Evolutionary conservation across 257 asterid species (phyloP).

Genomic region (Solanum clarkiae): DNA sequence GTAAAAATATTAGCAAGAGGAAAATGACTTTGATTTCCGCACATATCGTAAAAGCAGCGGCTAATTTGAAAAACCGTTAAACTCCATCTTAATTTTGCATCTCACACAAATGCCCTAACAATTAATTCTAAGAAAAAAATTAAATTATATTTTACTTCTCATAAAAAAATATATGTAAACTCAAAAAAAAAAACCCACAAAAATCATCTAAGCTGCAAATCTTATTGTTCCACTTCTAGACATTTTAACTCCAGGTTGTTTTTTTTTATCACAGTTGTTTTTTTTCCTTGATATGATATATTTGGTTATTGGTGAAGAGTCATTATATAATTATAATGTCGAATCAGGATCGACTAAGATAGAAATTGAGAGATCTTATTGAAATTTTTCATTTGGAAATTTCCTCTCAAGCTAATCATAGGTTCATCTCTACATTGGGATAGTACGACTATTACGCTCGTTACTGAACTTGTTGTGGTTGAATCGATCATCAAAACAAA

Average conservation of each 20-base stretch:
- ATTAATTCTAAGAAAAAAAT: neutral
- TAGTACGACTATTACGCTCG: neutral
- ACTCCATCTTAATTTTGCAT: neutral
- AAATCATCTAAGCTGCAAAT: neutral
- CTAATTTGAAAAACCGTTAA: slow-evolving; percentile 17
- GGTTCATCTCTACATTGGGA: neutral
- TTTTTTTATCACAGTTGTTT: neutral
- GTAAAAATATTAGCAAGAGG: neutral
- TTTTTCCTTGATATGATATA: neutral
- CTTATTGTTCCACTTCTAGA: neutral
- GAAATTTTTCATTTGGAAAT: neutral
- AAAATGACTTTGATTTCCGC: neutral
- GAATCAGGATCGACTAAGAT: neutral
- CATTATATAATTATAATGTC: neutral
- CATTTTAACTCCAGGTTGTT: neutral
- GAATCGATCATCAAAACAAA: neutral
- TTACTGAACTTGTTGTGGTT: neutral
- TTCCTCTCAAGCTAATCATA: neutral
- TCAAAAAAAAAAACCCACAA: neutral
- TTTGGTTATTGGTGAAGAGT: neutral
- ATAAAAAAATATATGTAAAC: neutral
- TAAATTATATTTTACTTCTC: neutral
- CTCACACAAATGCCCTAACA: neutral
- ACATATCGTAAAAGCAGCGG: slow-evolving; percentile 5
- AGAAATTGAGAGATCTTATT: no score